phyloP scores from a whole-genome alignment of 23 red algal species.

The Gracilariopsis chorda region DNA sequence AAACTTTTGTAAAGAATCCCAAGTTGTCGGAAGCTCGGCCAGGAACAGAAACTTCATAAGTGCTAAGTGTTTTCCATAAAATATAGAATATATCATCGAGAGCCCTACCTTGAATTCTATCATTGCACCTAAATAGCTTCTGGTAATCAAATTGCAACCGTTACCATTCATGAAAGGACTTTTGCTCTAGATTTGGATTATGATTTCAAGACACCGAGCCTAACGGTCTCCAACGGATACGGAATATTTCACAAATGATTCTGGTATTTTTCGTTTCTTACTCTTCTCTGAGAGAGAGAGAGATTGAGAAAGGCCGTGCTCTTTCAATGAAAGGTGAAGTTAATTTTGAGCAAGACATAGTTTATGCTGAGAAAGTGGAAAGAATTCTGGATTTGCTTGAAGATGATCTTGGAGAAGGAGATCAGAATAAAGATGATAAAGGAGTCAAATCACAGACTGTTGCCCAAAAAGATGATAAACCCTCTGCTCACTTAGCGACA shows the following conservation, averaged over 20 bases:
- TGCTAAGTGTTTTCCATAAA: no score
- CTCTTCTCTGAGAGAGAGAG: neutral
- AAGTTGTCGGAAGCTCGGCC: no score
- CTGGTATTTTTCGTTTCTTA: neutral
- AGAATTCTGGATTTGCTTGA: no score
- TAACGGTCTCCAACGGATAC: neutral
- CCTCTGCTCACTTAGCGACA: neutral
- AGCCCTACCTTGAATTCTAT: no score
- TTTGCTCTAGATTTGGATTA: neutral
- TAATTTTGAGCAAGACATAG: neutral
- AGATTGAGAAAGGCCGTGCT: neutral
- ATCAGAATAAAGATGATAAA: neutral
- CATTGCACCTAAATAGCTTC: no score
- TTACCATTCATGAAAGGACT: neutral
- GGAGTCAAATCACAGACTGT: neutral
- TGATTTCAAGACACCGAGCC: neutral
- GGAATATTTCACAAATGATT: neutral
- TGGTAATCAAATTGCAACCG: neutral
- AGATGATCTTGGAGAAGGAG: no score
- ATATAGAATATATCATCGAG: no score
- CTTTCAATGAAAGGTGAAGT: neutral
- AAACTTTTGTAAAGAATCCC: no score
- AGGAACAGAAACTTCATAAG: no score
- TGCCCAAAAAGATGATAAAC: neutral
- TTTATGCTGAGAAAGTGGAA: neutral